A percentile compares a stretch with the other conserved stretches of the same genome.
phyloP scores from a whole-genome alignment of 2,329 filamentous ascomycete genomes.

The Paraconiothyrium sp. region DNA sequence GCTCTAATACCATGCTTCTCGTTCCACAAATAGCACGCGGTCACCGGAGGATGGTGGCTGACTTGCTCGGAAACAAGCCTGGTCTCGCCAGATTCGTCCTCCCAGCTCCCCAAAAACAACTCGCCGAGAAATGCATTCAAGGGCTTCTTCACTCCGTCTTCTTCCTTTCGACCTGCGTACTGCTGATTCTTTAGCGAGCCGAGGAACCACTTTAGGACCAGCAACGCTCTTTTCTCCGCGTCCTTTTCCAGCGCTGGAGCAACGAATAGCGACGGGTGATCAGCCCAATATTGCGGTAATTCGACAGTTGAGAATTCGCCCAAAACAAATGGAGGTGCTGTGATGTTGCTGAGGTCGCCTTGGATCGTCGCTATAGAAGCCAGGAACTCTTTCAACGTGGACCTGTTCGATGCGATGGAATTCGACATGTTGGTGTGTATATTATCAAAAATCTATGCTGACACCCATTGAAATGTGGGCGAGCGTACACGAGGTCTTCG shows the following conservation, averaged over 20 bases:
- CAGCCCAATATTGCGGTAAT: constrained; percentile 58
- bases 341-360: constrained; percentile 58
- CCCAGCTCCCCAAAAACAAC: constrained; percentile 53
- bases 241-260: constrained; percentile 54
- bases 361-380: constrained; percentile 56
- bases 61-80: constrained; percentile 57
- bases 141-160: constrained; percentile 60
- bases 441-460: background rate
- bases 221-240: constrained; percentile 53
- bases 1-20: constrained; percentile 54
- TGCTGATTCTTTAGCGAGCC: constrained; percentile 59
- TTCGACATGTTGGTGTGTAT: constrained; percentile 25
- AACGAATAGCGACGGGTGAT: constrained; percentile 57
- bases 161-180: constrained; percentile 55
- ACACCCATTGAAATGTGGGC: background rate
- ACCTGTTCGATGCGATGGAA: constrained; percentile 40
- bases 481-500: background rate
- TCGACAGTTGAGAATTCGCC: constrained; percentile 57
- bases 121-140: constrained; percentile 62
- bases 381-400: constrained; percentile 45
- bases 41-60: constrained; percentile 58
- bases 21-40: constrained; percentile 59
- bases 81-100: constrained; percentile 48
- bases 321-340: constrained; percentile 58
- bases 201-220: constrained; percentile 61